Evolutionary conservation across 169 alveolate species (phyloP).

Genomic region (Hepatocystis sp.): DNA sequence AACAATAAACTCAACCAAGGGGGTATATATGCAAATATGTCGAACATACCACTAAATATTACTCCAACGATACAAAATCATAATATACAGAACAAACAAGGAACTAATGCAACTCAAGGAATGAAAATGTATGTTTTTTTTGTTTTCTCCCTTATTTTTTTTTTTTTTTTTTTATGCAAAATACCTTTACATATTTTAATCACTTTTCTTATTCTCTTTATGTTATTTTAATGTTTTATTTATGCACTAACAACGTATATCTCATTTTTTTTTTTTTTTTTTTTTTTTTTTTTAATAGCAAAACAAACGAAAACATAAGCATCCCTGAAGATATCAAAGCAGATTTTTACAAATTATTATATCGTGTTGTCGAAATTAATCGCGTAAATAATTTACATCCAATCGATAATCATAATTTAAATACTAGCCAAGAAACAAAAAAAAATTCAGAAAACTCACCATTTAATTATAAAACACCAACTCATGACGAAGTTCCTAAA

Average conservation of each 20-base stretch:
- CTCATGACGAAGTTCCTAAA: conserved; percentile 14
- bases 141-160: not conserved
- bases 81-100: conserved; percentile 10
- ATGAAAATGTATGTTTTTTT: conserved; percentile 18
- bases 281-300: conserved; percentile 20
- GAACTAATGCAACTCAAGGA: not conserved
- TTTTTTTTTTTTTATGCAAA: too few species aligned
- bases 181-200: too few species aligned
- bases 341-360: conserved; percentile 40
- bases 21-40: not conserved
- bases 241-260: not conserved
- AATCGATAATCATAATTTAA: conserved; percentile 7
- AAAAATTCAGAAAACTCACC: conserved; percentile 13
- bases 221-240: too few species aligned
- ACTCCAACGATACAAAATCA: conserved; percentile 4
- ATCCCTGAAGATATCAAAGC: conserved; percentile 64
- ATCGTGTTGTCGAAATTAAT: conserved; percentile 35
- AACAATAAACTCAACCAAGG: not conserved
- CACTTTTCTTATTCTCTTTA: too few species aligned
- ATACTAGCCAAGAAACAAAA: conserved; percentile 6
- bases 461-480: not conserved
- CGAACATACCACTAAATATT: conserved; percentile 17
- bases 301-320: conserved; percentile 32
- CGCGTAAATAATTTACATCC: conserved; percentile 5
- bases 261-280: not conserved